Conservation (phyloP, 305 asterid species). For the Rubia occidens region DNA sequence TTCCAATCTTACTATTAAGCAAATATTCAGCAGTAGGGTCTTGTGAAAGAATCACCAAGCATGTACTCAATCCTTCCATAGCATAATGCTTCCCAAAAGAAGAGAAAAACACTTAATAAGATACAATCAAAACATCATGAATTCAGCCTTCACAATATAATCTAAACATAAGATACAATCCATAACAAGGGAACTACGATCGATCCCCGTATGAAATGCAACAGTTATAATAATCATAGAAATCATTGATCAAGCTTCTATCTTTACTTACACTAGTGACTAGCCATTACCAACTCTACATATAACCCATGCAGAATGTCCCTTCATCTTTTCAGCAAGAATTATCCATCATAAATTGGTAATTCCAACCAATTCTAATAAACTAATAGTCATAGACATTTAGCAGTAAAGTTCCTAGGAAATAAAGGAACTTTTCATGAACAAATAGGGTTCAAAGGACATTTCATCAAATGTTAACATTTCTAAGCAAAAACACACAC, state of each 20-base stretch:
- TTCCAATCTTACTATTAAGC: slow-evolving; percentile 71
- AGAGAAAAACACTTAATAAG: neutral
- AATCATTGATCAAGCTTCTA: neutral
- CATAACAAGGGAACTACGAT: neutral
- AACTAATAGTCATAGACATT: neutral
- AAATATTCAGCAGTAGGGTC: slow-evolving; percentile 75
- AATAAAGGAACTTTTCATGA: neutral
- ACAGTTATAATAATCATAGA: neutral
- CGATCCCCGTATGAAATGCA: neutral
- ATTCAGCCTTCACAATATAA: neutral
- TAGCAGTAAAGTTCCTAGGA: neutral
- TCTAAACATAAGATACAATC: neutral
- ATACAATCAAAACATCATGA: neutral
- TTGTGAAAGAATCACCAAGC: slow-evolving; percentile 80
- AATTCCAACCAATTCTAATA: neutral
- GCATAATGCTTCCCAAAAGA: slow-evolving; percentile 67
- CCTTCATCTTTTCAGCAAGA: neutral
- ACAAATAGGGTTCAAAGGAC: neutral
- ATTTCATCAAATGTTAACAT: neutral
- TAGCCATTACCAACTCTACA: no score
- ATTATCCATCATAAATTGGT: neutral
- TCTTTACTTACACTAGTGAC: neutral
- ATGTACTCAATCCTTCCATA: slow-evolving; percentile 65
- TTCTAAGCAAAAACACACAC: neutral
- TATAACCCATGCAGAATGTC: neutral